phyloP scores from a whole-genome alignment of 2,329 filamentous ascomycete genomes.

The Tympanopsis confertula region DNA sequence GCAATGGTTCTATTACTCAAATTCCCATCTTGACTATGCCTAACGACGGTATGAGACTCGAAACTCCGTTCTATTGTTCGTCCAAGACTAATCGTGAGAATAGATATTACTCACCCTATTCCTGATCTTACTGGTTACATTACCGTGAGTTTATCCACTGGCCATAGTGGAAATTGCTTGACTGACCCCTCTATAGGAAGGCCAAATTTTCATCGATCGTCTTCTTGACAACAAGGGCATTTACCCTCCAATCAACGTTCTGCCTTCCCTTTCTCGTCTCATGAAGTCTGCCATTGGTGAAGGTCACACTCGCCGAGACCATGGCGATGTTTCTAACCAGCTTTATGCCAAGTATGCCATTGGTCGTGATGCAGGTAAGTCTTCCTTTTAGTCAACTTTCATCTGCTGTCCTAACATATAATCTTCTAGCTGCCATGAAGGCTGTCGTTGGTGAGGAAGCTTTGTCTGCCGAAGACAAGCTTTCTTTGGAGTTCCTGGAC shows the following conservation, averaged over 20 bases:
- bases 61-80: no score
- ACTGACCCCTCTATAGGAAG: no score
- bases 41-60: constrained; percentile 71
- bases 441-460: constrained; percentile 98
- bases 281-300: constrained; percentile 99
- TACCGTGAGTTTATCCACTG: no score
- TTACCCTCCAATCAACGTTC: constrained; percentile 96
- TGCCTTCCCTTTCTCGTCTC: constrained; percentile 93
- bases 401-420: background rate
- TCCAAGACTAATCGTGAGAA: no score
- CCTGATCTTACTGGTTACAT: constrained; percentile 98
- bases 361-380: constrained; percentile 70
- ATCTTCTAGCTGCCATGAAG: constrained; percentile 69
- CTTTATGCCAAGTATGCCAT: constrained; percentile 99
- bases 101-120: constrained; percentile 90
- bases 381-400: background rate
- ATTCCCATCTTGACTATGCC: constrained; percentile 99
- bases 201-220: constrained; percentile 95
- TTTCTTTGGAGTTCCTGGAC: constrained; percentile 93
- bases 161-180: no score
- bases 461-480: constrained; percentile 87
- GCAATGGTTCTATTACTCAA: constrained; percentile 97
- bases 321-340: constrained; percentile 98
- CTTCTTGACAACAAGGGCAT: constrained; percentile 90
- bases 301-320: constrained; percentile 90